Evolutionary conservation across 2,329 filamentous ascomycete genomes (phyloP), one percentile per base, ranked within the genome.

Genomic region (Pseudogymnoascus sp.): DNA sequence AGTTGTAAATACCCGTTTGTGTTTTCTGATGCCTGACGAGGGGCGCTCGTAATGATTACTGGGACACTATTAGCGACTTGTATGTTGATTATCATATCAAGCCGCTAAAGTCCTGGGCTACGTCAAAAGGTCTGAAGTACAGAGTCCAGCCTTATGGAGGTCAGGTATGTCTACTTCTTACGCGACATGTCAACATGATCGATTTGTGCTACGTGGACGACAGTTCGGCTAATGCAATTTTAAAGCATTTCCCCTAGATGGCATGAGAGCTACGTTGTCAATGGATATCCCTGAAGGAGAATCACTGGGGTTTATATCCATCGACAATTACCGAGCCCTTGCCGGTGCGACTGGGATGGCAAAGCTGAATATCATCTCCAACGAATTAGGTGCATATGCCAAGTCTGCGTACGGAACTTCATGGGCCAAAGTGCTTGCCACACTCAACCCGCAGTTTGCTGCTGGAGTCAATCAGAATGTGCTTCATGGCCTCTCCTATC

Each of bases 321-420:
- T 63, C 35, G 62, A 63, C 28, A 60, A 59, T 3, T 59, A 61
- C 2, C 31, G 62, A 61, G 62, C 62, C n/a, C 60, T 63, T 59
- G 62, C 56, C 5, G 62, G 62, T 22, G 62, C 56, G 14, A 59
- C 62, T 24, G 46, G 60, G 38, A 61, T 63, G 59, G 62, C 40
- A 19, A 26, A 61, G 37, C 60, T 50, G 16, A 59, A 63, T 37
- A 63, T 63, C 43, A 61, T 50, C 50, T 61, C 62, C 24, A 63
- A 38, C 28, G 62, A 63, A 38, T 28, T 63, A 4, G 62, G 62
- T 12, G 62, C 62, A 19, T 60, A 63, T 26, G 33, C 56, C 26
- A 61, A 63, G 50, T 40, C 60, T 14, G 16, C 59, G 14, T 63
- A 63, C 46, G 62, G 56, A 38, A 63, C 53, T 43, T 61, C 62